Conservation (phyloP, 129 eudicot genomes). For the Ambrosia artemisiifolia region DNA sequence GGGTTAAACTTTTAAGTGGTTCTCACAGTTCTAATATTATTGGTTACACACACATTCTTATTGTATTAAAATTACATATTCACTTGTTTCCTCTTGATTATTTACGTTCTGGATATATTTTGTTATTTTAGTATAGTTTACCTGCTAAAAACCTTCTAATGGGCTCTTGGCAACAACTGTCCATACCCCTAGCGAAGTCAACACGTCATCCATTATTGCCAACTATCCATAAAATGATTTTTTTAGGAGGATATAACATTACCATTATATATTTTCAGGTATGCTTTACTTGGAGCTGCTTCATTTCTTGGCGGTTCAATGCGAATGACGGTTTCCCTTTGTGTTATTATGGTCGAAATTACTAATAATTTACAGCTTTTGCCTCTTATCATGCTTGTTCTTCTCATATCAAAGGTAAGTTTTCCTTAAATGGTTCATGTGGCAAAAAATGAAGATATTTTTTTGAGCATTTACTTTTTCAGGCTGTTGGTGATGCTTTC, state of each 20-base stretch:
- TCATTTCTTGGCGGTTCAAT: constrained; percentile 97
- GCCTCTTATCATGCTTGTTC: constrained; percentile 99
- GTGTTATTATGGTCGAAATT: constrained; percentile 97
- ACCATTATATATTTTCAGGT: constrained; percentile 30
- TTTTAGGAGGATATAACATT: not conserved
- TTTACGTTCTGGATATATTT: no score
- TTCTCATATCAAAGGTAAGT: constrained; percentile 90
- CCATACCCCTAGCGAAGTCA: not conserved
- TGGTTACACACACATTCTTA: not conserved
- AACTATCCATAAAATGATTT: not conserved
- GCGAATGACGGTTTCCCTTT: constrained; percentile 97
- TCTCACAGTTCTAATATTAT: no score
- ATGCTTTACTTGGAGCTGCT: constrained; percentile 98
- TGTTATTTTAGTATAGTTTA: not conserved
- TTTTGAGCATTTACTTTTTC: constrained; percentile 21
- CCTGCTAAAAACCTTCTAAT: not conserved
- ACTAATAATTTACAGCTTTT: constrained; percentile 85
- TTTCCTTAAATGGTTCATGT: not conserved
- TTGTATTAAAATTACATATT: no score
- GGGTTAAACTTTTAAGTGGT: no score
- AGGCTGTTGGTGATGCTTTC: constrained; percentile 99
- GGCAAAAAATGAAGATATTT: not conserved
- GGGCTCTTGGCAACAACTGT: not conserved
- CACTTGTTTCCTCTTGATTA: not conserved
- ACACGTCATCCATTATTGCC: not conserved